Evolutionary conservation across 2,329 filamentous ascomycete species (phyloP).

Genomic region (Tolypocladium ophioglossoides): DNA sequence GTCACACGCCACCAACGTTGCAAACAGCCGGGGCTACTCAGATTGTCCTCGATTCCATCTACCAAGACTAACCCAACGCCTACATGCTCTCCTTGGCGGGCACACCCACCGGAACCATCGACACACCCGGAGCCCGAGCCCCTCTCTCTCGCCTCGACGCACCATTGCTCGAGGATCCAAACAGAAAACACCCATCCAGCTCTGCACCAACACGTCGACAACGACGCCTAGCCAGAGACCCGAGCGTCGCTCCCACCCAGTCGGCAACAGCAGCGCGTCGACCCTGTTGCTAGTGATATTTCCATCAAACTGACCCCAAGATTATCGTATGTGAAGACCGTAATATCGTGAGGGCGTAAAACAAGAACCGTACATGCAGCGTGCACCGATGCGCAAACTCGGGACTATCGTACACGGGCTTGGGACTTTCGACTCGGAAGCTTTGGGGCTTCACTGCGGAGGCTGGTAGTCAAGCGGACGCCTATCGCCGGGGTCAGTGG

Average conservation of each 20-base stretch:
- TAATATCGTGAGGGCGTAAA: constrained; percentile 11
- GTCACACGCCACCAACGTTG: background rate
- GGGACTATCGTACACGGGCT: constrained; percentile 11
- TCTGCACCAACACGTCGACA: background rate
- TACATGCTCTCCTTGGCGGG: constrained; percentile 2
- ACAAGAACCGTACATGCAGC: constrained; percentile 9
- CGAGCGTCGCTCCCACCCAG: background rate
- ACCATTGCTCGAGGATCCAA: background rate
- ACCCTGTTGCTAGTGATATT: constrained; percentile 1
- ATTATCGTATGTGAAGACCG: constrained; percentile 9
- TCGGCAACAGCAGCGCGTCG: background rate
- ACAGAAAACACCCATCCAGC: background rate
- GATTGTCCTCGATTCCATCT: background rate
- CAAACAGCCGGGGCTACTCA: background rate
- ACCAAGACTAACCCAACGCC: constrained; percentile 8
- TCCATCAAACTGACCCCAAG: constrained; percentile 2
- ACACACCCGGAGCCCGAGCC: background rate
- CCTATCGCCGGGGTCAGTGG: constrained; percentile 31
- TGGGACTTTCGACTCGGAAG: constrained; percentile 4
- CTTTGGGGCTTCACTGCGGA: constrained; percentile 34
- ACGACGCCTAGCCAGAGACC: background rate
- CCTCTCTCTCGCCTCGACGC: background rate
- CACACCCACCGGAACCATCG: background rate
- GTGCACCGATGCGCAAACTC: constrained; percentile 5
- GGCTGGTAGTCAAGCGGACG: constrained; percentile 78